Evolutionary conservation across 768 basidiomycete species (phyloP), one percentile per base, ranked within the genome.

Genomic region (Agrocybe praecox): DNA sequence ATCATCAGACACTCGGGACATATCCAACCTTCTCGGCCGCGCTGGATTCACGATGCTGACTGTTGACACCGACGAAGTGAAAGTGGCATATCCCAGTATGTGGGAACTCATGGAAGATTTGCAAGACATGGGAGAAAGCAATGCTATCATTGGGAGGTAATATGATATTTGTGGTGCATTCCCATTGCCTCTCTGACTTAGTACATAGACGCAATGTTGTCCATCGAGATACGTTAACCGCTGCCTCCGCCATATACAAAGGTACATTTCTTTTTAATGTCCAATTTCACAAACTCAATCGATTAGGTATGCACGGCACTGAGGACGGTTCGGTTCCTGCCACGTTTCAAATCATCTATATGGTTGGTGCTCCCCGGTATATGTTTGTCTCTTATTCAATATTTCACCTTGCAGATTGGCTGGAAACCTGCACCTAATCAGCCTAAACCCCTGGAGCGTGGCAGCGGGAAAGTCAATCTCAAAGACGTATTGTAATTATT

Each of bases 101-200:
- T 98, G 91, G 89, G 96, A 98, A 67, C 82, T 99, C 14, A 79
- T 98, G 71, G 86, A 94, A 54, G 97, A 99, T 71, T 73, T 99
- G n/a, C 81, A 84, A 50, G 87, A 93, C 68, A 99, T 99, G 97
- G 97, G 97, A 18, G 97, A 99, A 69, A 86, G 84, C 48, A 98
- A 97, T 67, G 94, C 95, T 11, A 83, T 98, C 44, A 74, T 96
- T 29, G 93, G 91, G 65, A 78, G 94, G 88, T 92, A 58, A 49
- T 44, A 22, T 17, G 15, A 26, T 17, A 44, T 49, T 26, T 26
- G 17, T 58, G 11, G 8, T 12, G 5, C 36, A 12, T 46, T 46
- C 44, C 53, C 21, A 40, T 57, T 29, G 40, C 51, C 53, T 21
- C 53, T 21, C 6, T 53, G 53, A 51, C 19, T 6, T 2, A 40